phyloP scores from a whole-genome alignment of 2,329 filamentous ascomycete species.

The Scleromitrula shiraiana region DNA sequence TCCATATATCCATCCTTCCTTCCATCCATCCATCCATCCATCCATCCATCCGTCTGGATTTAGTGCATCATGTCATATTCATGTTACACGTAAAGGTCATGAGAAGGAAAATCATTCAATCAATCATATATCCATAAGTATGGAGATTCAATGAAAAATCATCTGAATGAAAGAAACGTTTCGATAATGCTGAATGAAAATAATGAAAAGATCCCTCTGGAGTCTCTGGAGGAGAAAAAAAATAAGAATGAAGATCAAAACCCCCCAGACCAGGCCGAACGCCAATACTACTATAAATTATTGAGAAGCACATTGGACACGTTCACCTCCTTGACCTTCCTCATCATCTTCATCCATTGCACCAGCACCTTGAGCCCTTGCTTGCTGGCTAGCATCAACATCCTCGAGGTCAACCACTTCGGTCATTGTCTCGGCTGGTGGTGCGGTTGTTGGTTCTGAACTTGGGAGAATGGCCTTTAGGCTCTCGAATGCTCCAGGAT shows the following conservation, averaged over 20 bases:
- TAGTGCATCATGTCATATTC: background rate
- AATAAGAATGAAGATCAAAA: background rate
- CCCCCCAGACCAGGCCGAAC: conserved; percentile 5
- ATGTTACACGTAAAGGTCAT: background rate
- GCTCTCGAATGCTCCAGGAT: conserved; percentile 63
- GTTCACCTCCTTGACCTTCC: conserved; percentile 67
- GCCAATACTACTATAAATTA: conserved; percentile 36
- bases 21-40: background rate
- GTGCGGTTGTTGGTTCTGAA: conserved; percentile 49
- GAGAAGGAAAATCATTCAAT: background rate
- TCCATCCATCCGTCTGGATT: no score
- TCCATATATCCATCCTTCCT: background rate
- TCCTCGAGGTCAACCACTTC: conserved; percentile 85
- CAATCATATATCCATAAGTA: no score
- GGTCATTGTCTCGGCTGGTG: conserved; percentile 80
- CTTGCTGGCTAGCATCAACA: conserved; percentile 61
- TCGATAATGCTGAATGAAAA: conserved; percentile 9
- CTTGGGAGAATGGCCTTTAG: conserved; percentile 81
- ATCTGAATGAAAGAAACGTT: no score
- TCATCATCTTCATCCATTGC: conserved; percentile 70
- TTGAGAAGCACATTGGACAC: conserved; percentile 82
- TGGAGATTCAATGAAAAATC: no score
- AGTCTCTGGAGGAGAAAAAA: background rate
- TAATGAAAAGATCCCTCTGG: conserved; percentile 6
- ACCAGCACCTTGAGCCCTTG: conserved; percentile 59